phyloP scores from a whole-genome alignment of 192 early-diverging fungal species.

The Cladochytrium replicatum region DNA sequence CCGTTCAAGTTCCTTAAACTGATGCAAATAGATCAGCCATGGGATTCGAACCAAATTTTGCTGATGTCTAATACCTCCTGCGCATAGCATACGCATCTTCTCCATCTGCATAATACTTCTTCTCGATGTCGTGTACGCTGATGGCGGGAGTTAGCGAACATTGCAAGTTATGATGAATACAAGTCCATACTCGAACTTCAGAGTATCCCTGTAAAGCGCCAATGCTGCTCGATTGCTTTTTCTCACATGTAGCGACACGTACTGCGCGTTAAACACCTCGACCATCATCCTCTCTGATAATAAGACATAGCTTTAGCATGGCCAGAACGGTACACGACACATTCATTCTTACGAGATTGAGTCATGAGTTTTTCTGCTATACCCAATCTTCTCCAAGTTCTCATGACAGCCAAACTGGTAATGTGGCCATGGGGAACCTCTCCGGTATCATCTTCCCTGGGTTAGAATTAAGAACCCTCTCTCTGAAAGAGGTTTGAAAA shows the following conservation, averaged over 20 bases:
- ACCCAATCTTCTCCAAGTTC: conserved; percentile 89
- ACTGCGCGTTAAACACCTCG: conserved; percentile 75
- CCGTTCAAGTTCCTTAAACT: too few relatives aligned
- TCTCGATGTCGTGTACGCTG: conserved; percentile 80
- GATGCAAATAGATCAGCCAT: too few relatives aligned
- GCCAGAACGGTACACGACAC: too few relatives aligned
- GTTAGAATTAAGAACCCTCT: too few relatives aligned
- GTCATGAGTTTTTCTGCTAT: conserved; percentile 96
- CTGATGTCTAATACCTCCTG: too few relatives aligned
- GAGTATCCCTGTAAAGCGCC: conserved; percentile 81
- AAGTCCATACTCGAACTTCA: conserved; percentile 67
- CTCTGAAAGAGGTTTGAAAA: too few relatives aligned
- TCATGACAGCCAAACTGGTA: conserved; percentile 92
- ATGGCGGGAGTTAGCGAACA: too few relatives aligned
- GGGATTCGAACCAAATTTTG: too few relatives aligned
- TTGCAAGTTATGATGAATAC: too few relatives aligned
- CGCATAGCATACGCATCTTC: too few relatives aligned
- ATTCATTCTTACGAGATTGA: conserved; percentile 76
- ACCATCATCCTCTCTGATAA: conserved; percentile 68
- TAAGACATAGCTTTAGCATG: neutral
- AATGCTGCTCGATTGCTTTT: conserved; percentile 89
- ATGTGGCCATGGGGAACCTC: conserved; percentile 85
- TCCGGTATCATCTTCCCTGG: conserved; percentile 70
- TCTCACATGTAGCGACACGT: conserved; percentile 89
- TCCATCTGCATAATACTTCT: conserved; percentile 97